Percentiles rank a stretch among this genome's conserved stretches.
These are phyloP conservation scores for Amesomyces nigricolor DNA, from an alignment of 2,329 filamentous ascomycete genomes.

Conservation along the genomic window DNA sequence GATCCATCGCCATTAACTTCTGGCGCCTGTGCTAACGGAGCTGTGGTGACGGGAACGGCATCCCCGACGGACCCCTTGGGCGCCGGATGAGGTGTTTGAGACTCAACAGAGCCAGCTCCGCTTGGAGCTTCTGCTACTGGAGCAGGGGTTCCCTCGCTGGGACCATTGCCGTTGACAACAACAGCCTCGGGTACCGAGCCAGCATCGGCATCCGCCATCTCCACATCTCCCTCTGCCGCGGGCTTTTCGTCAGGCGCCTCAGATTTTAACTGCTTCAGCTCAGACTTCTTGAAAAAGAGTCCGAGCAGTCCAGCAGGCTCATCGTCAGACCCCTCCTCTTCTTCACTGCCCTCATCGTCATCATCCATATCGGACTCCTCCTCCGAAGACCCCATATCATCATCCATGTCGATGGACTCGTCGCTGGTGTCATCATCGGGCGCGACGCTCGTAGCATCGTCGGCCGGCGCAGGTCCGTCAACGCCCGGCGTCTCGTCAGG, in stretches of 20 bases:
- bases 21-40: too few species aligned
- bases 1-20: too few species aligned
- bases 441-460: slow-evolving; percentile 23
- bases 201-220: slow-evolving; percentile 32
- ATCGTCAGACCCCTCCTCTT: slow-evolving; percentile 38
- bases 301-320: slow-evolving; percentile 47
- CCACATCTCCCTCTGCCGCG: slow-evolving; percentile 25
- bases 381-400: slow-evolving; percentile 57
- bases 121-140: not conserved
- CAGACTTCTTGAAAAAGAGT: slow-evolving; percentile 54
- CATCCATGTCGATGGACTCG: slow-evolving; percentile 64
- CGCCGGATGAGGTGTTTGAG: too few species aligned
- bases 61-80: too few species aligned
- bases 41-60: too few species aligned
- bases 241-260: slow-evolving; percentile 30
- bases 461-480: slow-evolving; percentile 18
- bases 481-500: slow-evolving; percentile 27
- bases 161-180: not conserved
- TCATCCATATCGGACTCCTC: slow-evolving; percentile 37
- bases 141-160: not conserved
- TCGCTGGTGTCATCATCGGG: slow-evolving; percentile 49
- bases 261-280: slow-evolving; percentile 48
- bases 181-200: not conserved
- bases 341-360: slow-evolving; percentile 42
- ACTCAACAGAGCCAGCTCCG: too few species aligned